phyloP scores from a whole-genome alignment of 495 filamentous ascomycete genomes.

The Sabuloglossum arenarium region DNA sequence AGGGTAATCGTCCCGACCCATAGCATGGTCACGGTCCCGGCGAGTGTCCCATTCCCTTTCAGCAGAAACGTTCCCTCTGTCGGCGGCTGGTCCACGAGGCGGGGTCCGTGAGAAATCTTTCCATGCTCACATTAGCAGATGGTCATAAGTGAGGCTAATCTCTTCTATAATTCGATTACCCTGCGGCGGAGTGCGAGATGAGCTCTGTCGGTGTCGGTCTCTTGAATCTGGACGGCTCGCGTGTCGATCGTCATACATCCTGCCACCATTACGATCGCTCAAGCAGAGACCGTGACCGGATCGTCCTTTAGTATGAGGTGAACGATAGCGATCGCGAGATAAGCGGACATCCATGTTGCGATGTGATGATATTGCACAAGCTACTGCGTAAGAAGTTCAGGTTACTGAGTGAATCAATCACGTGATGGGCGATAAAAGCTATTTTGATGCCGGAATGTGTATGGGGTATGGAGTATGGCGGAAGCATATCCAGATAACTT shows the following conservation, averaged over 20 bases:
- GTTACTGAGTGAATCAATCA: no score
- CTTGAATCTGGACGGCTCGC: slow-evolving; percentile 17
- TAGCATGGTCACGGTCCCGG: slow-evolving; percentile 9
- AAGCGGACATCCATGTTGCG: neutral
- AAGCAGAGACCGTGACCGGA: neutral
- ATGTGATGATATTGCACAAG: no score
- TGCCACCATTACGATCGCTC: slow-evolving; percentile 8
- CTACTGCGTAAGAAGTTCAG: no score
- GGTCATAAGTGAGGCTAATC: slow-evolving; percentile 4
- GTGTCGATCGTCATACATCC: slow-evolving; percentile 28
- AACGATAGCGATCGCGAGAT: neutral
- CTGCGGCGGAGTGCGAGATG: slow-evolving; percentile 23
- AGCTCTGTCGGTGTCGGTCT: slow-evolving; percentile 9
- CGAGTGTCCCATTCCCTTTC: slow-evolving; percentile 8
- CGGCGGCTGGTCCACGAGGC: slow-evolving; percentile 10
- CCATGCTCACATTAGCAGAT: slow-evolving; percentile 12
- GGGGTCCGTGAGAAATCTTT: slow-evolving; percentile 14
- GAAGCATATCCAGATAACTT: no score
- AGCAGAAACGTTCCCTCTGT: slow-evolving; percentile 5
- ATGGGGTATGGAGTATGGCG: no score
- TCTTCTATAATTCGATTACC: slow-evolving; percentile 7
- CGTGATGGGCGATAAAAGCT: no score
- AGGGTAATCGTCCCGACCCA: slow-evolving; percentile 18
- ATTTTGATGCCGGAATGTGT: no score
- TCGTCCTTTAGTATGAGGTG: neutral